Conservation (phyloP, 768 basidiomycete species). For the Pleurotus tuoliensis region DNA sequence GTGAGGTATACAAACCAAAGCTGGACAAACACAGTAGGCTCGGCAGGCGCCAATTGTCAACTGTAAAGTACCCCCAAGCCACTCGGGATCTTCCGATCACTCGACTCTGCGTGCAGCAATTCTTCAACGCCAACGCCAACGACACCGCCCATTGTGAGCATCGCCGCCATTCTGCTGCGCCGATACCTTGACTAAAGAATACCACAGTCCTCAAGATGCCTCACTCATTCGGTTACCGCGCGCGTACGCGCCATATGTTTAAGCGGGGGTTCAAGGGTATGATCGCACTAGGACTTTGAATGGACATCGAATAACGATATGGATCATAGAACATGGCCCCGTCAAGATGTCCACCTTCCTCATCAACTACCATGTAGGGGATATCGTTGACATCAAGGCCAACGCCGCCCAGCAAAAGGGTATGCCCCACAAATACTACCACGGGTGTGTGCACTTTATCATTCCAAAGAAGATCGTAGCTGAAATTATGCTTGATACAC, state of each 20-base stretch:
- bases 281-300: slow-evolving; percentile 20
- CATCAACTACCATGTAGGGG: slow-evolving; percentile 90
- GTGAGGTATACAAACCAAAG: slow-evolving; percentile 25
- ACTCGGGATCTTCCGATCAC: slow-evolving; percentile 55
- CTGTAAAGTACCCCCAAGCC: slow-evolving; percentile 67
- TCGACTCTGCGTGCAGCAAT: slow-evolving; percentile 21
- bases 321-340: slow-evolving; percentile 73
- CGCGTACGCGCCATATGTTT: slow-evolving; percentile 99
- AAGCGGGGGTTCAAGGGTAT: slow-evolving; percentile 97
- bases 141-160: slow-evolving; percentile 51
- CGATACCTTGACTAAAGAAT: not conserved
- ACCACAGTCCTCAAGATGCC: slow-evolving; percentile 80
- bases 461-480: slow-evolving; percentile 3
- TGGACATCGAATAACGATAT: slow-evolving; percentile 5
- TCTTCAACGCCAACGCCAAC: slow-evolving; percentile 41
- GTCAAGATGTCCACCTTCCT: slow-evolving; percentile 92
- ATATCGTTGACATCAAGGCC: slow-evolving; percentile 99
- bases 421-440: slow-evolving; percentile 99
- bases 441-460: slow-evolving; percentile 61
- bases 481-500: not conserved
- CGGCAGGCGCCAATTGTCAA: slow-evolving; percentile 34
- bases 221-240: slow-evolving; percentile 99
- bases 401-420: slow-evolving; percentile 99
- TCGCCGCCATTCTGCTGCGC: slow-evolving; percentile 5
- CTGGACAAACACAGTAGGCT: slow-evolving; percentile 34